Conservation (phyloP, 1,284 basidiomycete genomes). For the Tilletia walkeri region DNA sequence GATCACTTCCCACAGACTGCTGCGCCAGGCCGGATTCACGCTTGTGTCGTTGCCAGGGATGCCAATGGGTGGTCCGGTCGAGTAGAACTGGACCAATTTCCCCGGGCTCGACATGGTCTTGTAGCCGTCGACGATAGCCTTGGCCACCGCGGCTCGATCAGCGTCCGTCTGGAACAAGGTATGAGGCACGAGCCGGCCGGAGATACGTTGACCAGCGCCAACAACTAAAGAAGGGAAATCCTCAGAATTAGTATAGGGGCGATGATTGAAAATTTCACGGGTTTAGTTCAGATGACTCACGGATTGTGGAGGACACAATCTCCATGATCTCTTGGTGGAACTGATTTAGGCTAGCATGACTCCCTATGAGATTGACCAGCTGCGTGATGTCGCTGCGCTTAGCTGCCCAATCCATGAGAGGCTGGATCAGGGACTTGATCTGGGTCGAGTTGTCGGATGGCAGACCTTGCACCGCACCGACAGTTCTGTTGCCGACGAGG, state of each 20-base stretch:
- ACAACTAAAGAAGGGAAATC: conserved; percentile 13
- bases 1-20: conserved; percentile 24
- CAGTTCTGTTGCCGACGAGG: neutral
- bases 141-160: conserved; percentile 2
- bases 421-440: conserved; percentile 15
- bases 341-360: neutral
- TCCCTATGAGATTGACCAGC: neutral
- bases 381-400: neutral
- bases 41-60: conserved; percentile 19
- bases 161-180: conserved; percentile 12
- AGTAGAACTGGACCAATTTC: conserved; percentile 23
- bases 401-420: neutral
- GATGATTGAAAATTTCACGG: conserved; percentile 12
- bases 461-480: conserved; percentile 7
- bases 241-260: neutral
- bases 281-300: neutral
- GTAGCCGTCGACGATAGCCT: conserved; percentile 20
- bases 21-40: conserved; percentile 26
- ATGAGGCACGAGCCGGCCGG: conserved; percentile 23
- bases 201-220: conserved; percentile 18
- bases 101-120: neutral
- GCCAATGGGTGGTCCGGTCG: conserved; percentile 23
- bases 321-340: neutral
- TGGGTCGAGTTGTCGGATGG: neutral
- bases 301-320: neutral